A percentile compares a stretch with the other conserved stretches of the same genome.
These are phyloP conservation scores for Nepenthes mirabilis DNA, from an alignment of 148 eudicot species.

Conservation along the genomic window DNA sequence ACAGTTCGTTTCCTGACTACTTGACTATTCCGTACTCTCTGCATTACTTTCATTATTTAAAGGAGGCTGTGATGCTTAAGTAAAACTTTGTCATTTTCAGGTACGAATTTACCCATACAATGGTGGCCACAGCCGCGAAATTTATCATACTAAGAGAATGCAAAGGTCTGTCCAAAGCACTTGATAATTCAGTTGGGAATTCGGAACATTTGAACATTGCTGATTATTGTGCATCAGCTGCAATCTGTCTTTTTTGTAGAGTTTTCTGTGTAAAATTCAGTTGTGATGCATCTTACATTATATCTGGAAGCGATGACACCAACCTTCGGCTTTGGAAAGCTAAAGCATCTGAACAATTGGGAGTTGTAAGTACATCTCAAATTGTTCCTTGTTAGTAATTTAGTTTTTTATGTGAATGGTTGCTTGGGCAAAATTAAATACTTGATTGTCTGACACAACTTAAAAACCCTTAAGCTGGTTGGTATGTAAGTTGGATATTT, in stretches of 20 bases:
- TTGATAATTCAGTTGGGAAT: no score
- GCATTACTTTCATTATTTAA: not conserved
- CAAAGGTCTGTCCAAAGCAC: constrained; percentile 47
- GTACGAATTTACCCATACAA: constrained; percentile 74
- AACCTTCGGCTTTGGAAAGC: constrained; percentile 98
- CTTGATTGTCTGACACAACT: no score
- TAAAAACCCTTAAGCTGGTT: no score
- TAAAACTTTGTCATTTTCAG: constrained; percentile 25
- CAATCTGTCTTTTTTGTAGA: constrained; percentile 7
- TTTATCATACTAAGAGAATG: constrained; percentile 98
- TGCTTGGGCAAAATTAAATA: not conserved
- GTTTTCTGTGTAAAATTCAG: constrained; percentile 77
- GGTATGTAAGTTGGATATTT: no score
- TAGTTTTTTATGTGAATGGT: not conserved
- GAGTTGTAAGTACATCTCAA: constrained; percentile 58
- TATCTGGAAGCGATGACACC: constrained; percentile 94
- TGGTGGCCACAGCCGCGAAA: constrained; percentile 94
- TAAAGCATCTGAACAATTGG: constrained; percentile 91
- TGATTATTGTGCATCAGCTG: not conserved
- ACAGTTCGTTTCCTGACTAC: constrained; percentile 42
- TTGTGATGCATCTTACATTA: constrained; percentile 68
- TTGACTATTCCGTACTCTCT: not conserved
- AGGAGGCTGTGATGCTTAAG: not conserved
- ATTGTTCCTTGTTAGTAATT: not conserved
- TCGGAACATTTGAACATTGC: no score